These are phyloP conservation scores for Hypericum androsaemum DNA, from an alignment of 345 rosid species.

Conservation along the genomic window DNA sequence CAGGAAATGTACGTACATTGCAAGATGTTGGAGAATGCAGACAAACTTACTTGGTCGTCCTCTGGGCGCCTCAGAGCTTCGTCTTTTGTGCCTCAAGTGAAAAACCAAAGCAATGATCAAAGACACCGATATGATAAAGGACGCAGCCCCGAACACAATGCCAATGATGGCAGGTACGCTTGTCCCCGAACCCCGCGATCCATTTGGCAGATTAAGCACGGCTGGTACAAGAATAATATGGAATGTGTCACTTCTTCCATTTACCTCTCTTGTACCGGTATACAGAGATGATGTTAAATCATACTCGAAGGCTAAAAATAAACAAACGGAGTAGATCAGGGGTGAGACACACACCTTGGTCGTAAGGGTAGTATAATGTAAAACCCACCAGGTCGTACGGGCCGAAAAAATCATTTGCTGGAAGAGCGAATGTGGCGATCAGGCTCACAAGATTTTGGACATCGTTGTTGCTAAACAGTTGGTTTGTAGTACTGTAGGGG, in stretches of 20 bases:
- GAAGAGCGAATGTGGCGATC: constrained; percentile 26
- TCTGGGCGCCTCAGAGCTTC: neutral
- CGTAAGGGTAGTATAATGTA: constrained; percentile 2
- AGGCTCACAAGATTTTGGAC: constrained; percentile 19
- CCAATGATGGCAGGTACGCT: constrained; percentile 12
- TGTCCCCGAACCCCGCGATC: constrained; percentile 5
- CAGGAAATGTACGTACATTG: constrained; percentile 1
- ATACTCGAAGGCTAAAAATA: too few species aligned
- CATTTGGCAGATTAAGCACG: too few species aligned
- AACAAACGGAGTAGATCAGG: too few species aligned
- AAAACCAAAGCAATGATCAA: constrained; percentile 11
- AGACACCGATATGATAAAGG: neutral
- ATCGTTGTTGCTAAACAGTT: constrained; percentile 26
- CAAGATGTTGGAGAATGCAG: constrained; percentile 14
- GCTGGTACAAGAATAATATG: too few species aligned
- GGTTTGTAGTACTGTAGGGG: neutral
- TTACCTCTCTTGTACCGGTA: too few species aligned
- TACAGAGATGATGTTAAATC: too few species aligned
- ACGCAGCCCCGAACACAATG: constrained; percentile 14
- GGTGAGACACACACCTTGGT: too few species aligned
- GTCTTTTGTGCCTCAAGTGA: constrained; percentile 3
- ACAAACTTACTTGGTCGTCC: constrained; percentile 11
- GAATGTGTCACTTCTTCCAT: too few species aligned
- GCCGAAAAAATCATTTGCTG: constrained; percentile 26
- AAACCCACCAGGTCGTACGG: constrained; percentile 46